Percentiles rank a stretch among this genome's conserved stretches.
phyloP scores from a whole-genome alignment of 306 rosid genomes.

The Cucumis melo region DNA sequence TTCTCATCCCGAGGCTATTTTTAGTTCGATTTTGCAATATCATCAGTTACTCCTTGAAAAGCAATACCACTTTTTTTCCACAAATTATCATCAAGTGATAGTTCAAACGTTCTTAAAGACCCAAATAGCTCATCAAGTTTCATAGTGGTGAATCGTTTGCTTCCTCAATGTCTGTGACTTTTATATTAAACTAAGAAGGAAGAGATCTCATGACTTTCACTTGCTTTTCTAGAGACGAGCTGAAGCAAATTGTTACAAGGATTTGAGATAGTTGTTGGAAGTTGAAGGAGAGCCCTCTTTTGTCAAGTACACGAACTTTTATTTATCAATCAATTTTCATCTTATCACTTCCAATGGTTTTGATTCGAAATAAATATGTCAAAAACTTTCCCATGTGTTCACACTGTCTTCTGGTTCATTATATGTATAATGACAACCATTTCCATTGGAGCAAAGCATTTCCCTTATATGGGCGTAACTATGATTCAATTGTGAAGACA shows the following conservation, averaged over 20 bases:
- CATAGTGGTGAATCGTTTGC: too few species aligned
- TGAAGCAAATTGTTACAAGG: slow-evolving; percentile 61
- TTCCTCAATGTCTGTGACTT: too few species aligned
- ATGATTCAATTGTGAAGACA: slow-evolving; percentile 65
- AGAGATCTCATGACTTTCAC: too few species aligned
- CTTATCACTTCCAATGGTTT: slow-evolving; percentile 1
- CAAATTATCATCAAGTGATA: too few species aligned
- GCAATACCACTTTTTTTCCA: too few species aligned
- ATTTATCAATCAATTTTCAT: neutral
- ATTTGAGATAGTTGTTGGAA: slow-evolving; percentile 72
- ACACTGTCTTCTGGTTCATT: slow-evolving; percentile 11
- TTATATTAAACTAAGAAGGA: too few species aligned
- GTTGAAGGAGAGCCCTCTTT: slow-evolving; percentile 80
- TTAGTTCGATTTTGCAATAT: too few species aligned
- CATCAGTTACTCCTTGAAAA: too few species aligned
- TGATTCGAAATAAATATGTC: neutral
- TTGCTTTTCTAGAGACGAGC: slow-evolving; percentile 42
- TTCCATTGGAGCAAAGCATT: slow-evolving; percentile 82
- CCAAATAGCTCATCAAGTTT: too few species aligned
- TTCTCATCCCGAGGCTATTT: too few species aligned
- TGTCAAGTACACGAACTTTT: slow-evolving; percentile 42
- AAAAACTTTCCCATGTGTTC: neutral
- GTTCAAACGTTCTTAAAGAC: too few species aligned
- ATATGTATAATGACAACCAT: slow-evolving; percentile 48
- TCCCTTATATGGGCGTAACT: slow-evolving; percentile 70